Evolutionary conservation across 495 filamentous ascomycete species (phyloP), one percentile per base, ranked within the genome.

Genomic region (Neurospora sp.): DNA sequence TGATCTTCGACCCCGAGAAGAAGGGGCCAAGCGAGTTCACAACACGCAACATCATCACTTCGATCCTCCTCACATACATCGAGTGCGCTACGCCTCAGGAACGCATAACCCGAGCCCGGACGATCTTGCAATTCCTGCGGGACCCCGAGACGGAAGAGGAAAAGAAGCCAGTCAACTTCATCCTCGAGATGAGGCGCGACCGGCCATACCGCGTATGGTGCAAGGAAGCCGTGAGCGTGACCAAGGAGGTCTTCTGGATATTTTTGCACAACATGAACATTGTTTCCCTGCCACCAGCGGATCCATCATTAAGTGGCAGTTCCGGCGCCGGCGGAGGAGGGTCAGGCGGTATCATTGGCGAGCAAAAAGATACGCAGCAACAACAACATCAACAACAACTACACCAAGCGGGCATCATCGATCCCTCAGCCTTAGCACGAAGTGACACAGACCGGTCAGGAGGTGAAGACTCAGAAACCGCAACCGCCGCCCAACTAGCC

Each of bases 221-320:
- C 83, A 95, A 93, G 80, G 96, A 99, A 80, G 89, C 95, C 20
- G 89, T 89, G 69, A 93, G 91, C 75, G 94, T 98, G 61, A 97
- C 93, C 41, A 98, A 98, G 81, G 96, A 99, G 80, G 96, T 98
- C 38, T 99, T 99, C 80, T 99, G 96, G 96, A 99, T 99, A 78
- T 99, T 98, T 83, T 85, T 98, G 71, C 96, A 99, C 79, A 90
- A 94, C 72, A 83, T 95, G 69, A 98, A 98, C 76, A 90, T 98
- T 73, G 88, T 99, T 70, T 88, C 93, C 53, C 77, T 91, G 37
- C 86, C 86, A 39, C 76, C 81, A 72, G 79, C 75, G 3, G 70
- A 81, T 14, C 18, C n/a, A 46, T 78, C 78, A 74, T 72, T 77
- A 65, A 31, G 59, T 31, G 73, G 39, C 39, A 31, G 22, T 61